Evolutionary conservation across 1,284 basidiomycete genomes (phyloP).

Genomic region (Ganoderma resinaceum): DNA sequence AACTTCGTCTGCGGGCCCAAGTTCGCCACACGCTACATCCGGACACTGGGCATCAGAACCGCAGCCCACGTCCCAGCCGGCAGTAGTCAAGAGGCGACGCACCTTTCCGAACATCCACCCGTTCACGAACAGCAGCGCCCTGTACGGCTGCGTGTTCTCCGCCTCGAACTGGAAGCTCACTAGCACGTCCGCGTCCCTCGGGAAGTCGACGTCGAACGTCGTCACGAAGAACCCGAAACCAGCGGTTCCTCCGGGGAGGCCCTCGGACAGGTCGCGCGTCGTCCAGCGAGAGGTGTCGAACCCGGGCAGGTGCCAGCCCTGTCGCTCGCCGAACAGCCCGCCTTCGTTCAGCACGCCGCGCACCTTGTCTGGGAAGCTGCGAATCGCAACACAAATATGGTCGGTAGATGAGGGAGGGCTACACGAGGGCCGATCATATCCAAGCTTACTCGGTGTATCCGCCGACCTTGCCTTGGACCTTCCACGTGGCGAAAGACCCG

Average conservation of each 20-base stretch:
- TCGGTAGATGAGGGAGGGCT: background rate
- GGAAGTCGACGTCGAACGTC: slow-evolving; percentile 68
- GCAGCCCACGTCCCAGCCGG: background rate
- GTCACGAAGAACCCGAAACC: slow-evolving; percentile 85
- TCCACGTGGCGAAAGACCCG: slow-evolving; percentile 74
- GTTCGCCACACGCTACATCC: slow-evolving; percentile 38
- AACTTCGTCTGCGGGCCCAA: slow-evolving; percentile 75
- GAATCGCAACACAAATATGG: no score
- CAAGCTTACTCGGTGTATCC: slow-evolving; percentile 72
- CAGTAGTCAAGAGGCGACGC: slow-evolving; percentile 32
- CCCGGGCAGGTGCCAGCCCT: slow-evolving; percentile 84
- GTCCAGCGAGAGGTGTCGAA: slow-evolving; percentile 67
- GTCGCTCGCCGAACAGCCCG: slow-evolving; percentile 78
- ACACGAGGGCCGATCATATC: slow-evolving; percentile 28
- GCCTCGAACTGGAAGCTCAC: slow-evolving; percentile 70
- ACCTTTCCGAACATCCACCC: slow-evolving; percentile 91
- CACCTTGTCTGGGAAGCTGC: slow-evolving; percentile 72
- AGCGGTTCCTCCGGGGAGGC: slow-evolving; percentile 61
- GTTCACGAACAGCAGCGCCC: slow-evolving; percentile 79
- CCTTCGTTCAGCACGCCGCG: slow-evolving; percentile 82
- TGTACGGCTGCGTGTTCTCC: slow-evolving; percentile 56
- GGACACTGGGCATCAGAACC: no score
- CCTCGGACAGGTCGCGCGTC: slow-evolving; percentile 57
- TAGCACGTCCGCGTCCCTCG: slow-evolving; percentile 62
- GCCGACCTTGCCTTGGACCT: slow-evolving; percentile 82